A percentile compares a stretch with the other conserved stretches of the same genome.
These are phyloP conservation scores for Biscogniauxia mediterranea DNA, from an alignment of 2,329 filamentous ascomycete genomes.

Conservation along the genomic window DNA sequence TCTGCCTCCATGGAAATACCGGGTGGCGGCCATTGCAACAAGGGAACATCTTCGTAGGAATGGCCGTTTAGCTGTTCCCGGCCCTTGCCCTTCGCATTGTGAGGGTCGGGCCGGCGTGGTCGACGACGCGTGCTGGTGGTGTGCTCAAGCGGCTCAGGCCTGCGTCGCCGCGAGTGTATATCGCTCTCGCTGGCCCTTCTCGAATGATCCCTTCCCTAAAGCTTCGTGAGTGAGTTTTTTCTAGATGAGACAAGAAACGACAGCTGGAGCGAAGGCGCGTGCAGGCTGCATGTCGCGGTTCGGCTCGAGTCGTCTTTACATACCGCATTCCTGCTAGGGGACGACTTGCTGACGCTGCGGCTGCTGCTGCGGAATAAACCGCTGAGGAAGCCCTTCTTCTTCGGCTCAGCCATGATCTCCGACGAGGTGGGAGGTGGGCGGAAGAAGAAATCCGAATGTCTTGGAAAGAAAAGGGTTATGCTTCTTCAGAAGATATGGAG, in stretches of 20 bases:
- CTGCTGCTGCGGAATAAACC: conserved; percentile 50
- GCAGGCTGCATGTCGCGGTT: not conserved
- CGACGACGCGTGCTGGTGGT: conserved; percentile 39
- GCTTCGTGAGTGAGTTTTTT: conserved; percentile 17
- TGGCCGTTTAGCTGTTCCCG: conserved; percentile 34
- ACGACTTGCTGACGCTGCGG: conserved; percentile 45
- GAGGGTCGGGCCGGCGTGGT: conserved; percentile 39
- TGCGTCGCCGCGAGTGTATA: conserved; percentile 27
- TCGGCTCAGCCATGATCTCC: conserved; percentile 30
- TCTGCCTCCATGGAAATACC: conserved; percentile 49
- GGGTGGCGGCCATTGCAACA: conserved; percentile 57
- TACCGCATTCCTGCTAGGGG: conserved; percentile 37
- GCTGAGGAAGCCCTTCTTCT: conserved; percentile 48
- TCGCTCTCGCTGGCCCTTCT: conserved; percentile 37
- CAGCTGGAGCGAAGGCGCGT: not conserved
- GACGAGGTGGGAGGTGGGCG: not conserved
- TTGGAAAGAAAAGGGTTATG: conserved; percentile 1
- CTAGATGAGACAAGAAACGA: not conserved
- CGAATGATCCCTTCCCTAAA: conserved; percentile 30
- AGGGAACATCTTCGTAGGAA: conserved; percentile 34
- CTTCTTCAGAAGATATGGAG: conserved; percentile 14
- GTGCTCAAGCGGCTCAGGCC: conserved; percentile 18
- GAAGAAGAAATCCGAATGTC: conserved; percentile 1
- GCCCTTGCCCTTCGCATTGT: conserved; percentile 40
- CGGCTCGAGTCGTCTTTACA: conserved; percentile 10